A percentile compares a stretch with the other conserved stretches of the same genome.
phyloP scores from a whole-genome alignment of 257 asterid genomes.

The Misopates orontium region DNA sequence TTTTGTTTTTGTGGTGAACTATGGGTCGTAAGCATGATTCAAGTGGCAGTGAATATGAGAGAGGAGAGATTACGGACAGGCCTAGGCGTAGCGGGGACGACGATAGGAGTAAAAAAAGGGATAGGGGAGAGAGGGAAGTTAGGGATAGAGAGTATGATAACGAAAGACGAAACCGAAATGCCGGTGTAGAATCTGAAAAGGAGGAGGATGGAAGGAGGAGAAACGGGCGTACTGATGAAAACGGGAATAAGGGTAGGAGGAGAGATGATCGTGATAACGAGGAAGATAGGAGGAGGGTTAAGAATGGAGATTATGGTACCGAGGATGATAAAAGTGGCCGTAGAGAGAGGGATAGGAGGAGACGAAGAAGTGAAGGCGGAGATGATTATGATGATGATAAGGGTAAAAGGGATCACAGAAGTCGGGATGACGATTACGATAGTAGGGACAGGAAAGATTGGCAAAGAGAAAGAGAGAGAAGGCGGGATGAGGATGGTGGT shows the following conservation, averaged over 20 bases:
- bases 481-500: slow-evolving; percentile 29
- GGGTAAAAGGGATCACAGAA: slow-evolving; percentile 26
- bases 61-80: slow-evolving; percentile 23
- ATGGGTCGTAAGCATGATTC: too few species aligned
- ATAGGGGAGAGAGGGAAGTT: slow-evolving; percentile 30
- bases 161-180: slow-evolving; percentile 9
- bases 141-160: too few species aligned
- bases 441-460: slow-evolving; percentile 33
- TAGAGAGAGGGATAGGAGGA: slow-evolving; percentile 24
- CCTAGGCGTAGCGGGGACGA: too few species aligned
- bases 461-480: slow-evolving; percentile 36
- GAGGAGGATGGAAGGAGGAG: slow-evolving; percentile 24
- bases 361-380: too few species aligned
- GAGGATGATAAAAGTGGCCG: slow-evolving; percentile 32
- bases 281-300: slow-evolving; percentile 25
- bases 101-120: slow-evolving; percentile 29
- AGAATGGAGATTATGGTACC: slow-evolving; percentile 23
- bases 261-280: slow-evolving; percentile 34
- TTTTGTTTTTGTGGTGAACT: too few species aligned
- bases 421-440: slow-evolving; percentile 18
- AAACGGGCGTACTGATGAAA: slow-evolving; percentile 24
- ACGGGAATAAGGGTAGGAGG: slow-evolving; percentile 20
- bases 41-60: too few species aligned
- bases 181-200: slow-evolving; percentile 27
- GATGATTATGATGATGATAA: slow-evolving; percentile 32